phyloP scores from a whole-genome alignment of 495 filamentous ascomycete species.

The Hypoxylon trugodes region DNA sequence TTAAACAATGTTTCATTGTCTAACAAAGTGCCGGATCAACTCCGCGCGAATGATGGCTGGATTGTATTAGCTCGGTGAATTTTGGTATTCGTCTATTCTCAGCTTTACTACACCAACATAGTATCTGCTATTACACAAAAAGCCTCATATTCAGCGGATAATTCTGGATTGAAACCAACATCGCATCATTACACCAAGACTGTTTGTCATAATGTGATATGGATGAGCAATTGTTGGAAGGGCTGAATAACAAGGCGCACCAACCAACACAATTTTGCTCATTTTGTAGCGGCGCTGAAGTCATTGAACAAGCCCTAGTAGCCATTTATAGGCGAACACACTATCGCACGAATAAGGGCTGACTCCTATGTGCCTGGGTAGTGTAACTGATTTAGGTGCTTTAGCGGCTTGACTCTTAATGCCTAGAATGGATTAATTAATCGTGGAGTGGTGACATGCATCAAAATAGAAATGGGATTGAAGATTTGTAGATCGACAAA shows the following conservation, averaged over 20 bases:
- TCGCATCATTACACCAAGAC: constrained; percentile 22
- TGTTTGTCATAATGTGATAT: constrained; percentile 21
- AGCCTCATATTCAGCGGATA: neutral
- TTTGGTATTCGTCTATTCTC: neutral
- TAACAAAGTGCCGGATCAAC: neutral
- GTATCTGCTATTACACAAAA: constrained; percentile 16
- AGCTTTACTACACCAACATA: neutral
- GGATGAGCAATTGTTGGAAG: constrained; percentile 16
- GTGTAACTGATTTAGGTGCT: constrained; percentile 4
- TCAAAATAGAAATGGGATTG: neutral
- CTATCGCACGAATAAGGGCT: constrained; percentile 1
- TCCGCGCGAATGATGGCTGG: neutral
- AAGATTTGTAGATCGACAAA: neutral
- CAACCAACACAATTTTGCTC: constrained; percentile 1
- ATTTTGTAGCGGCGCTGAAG: constrained; percentile 17
- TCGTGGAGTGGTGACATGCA: no score
- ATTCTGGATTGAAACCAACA: constrained; percentile 24
- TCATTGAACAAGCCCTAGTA: constrained; percentile 25
- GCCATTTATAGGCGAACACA: constrained; percentile 13
- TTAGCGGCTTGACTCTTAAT: constrained; percentile 1
- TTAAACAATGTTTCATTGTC: constrained; percentile 32
- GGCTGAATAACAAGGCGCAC: constrained; percentile 29
- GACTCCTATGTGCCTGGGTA: neutral
- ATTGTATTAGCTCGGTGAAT: neutral
- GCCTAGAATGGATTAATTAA: constrained; percentile 13